Evolutionary conservation across 2,329 filamentous ascomycete genomes (phyloP), one percentile per base, ranked within the genome.

Genomic region (Fusarium sarcochroum): DNA sequence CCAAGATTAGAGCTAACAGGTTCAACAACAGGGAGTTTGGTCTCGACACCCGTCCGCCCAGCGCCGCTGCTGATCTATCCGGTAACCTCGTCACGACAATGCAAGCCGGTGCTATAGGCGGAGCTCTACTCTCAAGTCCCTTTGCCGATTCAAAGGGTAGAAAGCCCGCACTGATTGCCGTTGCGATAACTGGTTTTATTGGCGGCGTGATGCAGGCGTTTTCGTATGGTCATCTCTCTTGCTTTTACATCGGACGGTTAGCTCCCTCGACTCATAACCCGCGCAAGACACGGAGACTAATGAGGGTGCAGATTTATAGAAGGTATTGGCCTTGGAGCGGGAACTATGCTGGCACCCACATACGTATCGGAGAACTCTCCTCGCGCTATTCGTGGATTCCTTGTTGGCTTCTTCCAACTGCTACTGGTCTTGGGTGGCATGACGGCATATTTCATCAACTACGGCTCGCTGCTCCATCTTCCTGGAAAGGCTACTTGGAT

Each of bases 341-440:
- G 84, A 38, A 85, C 84, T 35, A 88, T 88, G 81, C 83, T 89
- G 56, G 86, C 85, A 5, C 87, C 87, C 4, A 82, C 87, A 1
- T 90, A 89, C 75, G 86, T 90, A 32, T 84, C 86, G 1, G 88
- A 90, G 71, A 89, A 87, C 67, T 79, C 86, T 4, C 87, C 87
- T 5, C 83, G 85, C 40, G 85, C 84, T 34, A 88, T 89, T 59
- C 85, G 88, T 38, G 88, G 87, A 14, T 84, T 85, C 54, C 79
- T 90, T 0, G 87, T 86, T 1, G 87, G 87, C 60, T 83, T 89
- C 60, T 90, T 89, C 71, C 86, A 89, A 65, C 82, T 89, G 10
- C 87, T 88, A 71, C 81, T 87, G 41, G 84, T 85, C 13, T 80
- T 81, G 27, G 84, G 84, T 34, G 82, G 80, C 38, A 85, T 85